Base-by-base conservation (phyloP, 1,284 basidiomycete species). In the Ustilago tritici region DNA sequence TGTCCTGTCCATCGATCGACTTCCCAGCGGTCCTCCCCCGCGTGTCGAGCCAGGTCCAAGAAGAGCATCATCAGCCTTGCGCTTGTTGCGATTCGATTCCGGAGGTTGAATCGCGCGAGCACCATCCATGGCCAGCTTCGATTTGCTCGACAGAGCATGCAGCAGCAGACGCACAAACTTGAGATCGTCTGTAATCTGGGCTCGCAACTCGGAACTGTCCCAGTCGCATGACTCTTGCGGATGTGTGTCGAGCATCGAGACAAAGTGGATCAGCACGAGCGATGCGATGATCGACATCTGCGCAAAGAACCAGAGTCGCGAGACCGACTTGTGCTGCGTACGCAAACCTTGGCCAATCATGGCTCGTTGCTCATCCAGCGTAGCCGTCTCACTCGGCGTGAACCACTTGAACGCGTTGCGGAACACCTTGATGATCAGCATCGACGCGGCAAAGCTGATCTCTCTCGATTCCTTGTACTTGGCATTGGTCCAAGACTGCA, bases 141-240 rank as follows among this genome's bases (percentile, higher is more conserved):
- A 69, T 43, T 77, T 71, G 52, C 79, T 70, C 40, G 82, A 76
- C 9, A 83, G 66, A 17, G 80, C 78, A 34, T 81, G 75, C n/a
- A 83, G 66, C 35, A 83, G 38, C 32, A 79, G 56, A 34, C 70
- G 70, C 38, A 79, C 82, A 52, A 79, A 76, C 46, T 79, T 78
- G 62, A 83, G 74, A 49, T 83, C 82, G 52, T 82, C 76, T 14
- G 81, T 71, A 32, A 82, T 82, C 52, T 78, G 68, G 11, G 78
- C 76, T 8, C 82, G 66, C 56, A 80, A 34, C 52, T 78, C 63
- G 43, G 75, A 76, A 32, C 59, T 66, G 56, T 82, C 73, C 75
- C 76, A 81, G 14, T 74, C 68, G 54, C 72, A 70, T 15, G 71
- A 53, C 56, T 78, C 76, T 47, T 79, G 68, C 31, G 77, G 77